Base-by-base conservation (phyloP, 805 yeast species). In the Groenewaldozyma tartarivorans region DNA sequence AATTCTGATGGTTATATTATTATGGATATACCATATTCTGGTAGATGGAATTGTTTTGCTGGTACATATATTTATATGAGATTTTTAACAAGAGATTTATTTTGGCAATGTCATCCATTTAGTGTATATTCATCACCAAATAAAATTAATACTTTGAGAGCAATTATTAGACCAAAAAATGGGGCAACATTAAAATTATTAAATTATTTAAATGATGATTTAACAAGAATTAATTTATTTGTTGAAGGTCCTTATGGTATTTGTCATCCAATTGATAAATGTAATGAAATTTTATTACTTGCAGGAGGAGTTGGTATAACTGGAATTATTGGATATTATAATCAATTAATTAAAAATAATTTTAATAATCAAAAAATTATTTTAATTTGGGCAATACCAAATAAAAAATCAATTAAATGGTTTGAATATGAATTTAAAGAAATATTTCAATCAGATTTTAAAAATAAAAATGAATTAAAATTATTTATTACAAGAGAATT, bases 261-360 rank as follows among this genome's bases (percentile, higher is more conserved):
- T 31, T 47, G 69, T 2, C 54, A 72, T 3, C 72, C 78, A 2
- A 60, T 75, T 13, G 60, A 63, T 20, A 60, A 64, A 34, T 79
- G 70, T 49, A 71, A 75, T 37, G 69, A 72, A 42, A 71, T 78
- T 4, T 66, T 79, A 4, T 67, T 79, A 34, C 46, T 81, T 19
- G 81, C 88, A 5, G 88, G 86, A 36, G 90, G 92, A 22, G 76
- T 76, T 40, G 92, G 92, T 40, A 65, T 82, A 39, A 78, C 90
- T 1, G 83, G 77, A 1, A 24, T 24, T 13, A 24, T 24, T 24
- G 29, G 29, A 9, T 24, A 24, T 13, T 24, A 7, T 9, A 24
- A 24, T 7, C 29, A 24, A 24, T 24, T 26, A 2, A n/a, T n/a
- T 5, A n/a, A 20, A 5, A 36, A 42, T 26, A 57, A 59, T 29